Evolutionary conservation across 2,329 filamentous ascomycete species (phyloP).

Genomic region (Penicillium griseofulvum): DNA sequence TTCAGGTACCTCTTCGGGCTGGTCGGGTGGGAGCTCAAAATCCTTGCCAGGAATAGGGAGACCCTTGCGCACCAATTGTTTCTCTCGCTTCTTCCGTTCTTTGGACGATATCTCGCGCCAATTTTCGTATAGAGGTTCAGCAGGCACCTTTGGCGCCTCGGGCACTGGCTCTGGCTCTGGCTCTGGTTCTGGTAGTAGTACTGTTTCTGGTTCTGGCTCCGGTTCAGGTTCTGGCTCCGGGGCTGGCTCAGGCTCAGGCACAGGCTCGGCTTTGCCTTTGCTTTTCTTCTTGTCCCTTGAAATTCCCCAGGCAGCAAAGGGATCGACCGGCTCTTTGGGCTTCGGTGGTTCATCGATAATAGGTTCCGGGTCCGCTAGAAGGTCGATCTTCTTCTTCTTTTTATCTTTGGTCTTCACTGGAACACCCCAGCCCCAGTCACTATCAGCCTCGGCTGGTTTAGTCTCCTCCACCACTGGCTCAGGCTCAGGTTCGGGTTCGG

Average conservation of each 20-base stretch:
- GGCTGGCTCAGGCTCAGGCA: conserved; percentile 15
- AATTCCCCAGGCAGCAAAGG: conserved; percentile 28
- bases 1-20: conserved; percentile 22
- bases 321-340: conserved; percentile 26
- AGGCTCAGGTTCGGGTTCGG: conserved; percentile 6
- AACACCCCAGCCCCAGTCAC: conserved; percentile 31
- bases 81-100: conserved; percentile 48
- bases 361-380: conserved; percentile 26
- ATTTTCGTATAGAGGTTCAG: conserved; percentile 38
- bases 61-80: conserved; percentile 26
- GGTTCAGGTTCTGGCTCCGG: conserved; percentile 16
- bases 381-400: conserved; percentile 34
- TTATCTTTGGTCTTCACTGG: conserved; percentile 33
- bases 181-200: conserved; percentile 36
- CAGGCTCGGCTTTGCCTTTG: conserved; percentile 29
- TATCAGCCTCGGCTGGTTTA: conserved; percentile 16
- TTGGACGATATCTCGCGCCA: conserved; percentile 39
- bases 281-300: conserved; percentile 34
- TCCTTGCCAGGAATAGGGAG: conserved; percentile 32
- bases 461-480: conserved; percentile 14
- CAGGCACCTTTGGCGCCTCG: conserved; percentile 23
- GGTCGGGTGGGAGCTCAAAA: conserved; percentile 24
- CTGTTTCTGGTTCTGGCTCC: conserved; percentile 25
- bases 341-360: conserved; percentile 20
- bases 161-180: conserved; percentile 25